A percentile compares a stretch with the other conserved stretches of the same genome.
phyloP scores from a whole-genome alignment of 2,329 filamentous ascomycete species.

The Exophiala aquamarina region DNA sequence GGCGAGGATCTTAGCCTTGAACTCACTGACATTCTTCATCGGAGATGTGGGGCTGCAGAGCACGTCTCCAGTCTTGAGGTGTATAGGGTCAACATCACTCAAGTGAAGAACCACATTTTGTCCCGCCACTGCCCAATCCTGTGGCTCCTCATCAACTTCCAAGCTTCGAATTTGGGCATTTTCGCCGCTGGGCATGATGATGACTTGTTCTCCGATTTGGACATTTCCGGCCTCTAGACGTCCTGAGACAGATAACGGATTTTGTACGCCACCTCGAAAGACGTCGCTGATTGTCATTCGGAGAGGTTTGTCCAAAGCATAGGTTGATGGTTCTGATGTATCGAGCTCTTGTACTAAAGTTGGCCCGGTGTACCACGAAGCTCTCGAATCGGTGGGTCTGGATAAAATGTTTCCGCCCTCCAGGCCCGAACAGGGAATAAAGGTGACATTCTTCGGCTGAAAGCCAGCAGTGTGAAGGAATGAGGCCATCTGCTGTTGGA shows the following conservation, averaged over 20 bases:
- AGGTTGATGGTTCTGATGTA: slow-evolving; percentile 66
- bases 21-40: slow-evolving; percentile 68
- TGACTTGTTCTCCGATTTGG: slow-evolving; percentile 77
- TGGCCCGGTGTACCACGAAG: slow-evolving; percentile 76
- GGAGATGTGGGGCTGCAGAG: slow-evolving; percentile 70
- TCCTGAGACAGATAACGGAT: slow-evolving; percentile 80
- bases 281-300: slow-evolving; percentile 86
- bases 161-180: slow-evolving; percentile 78
- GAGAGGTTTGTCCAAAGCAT: slow-evolving; percentile 74
- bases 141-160: slow-evolving; percentile 68
- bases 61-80: slow-evolving; percentile 82
- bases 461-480: slow-evolving; percentile 85
- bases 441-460: slow-evolving; percentile 74
- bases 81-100: slow-evolving; percentile 77
- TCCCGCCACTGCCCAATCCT: slow-evolving; percentile 88
- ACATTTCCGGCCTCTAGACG: slow-evolving; percentile 81
- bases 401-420: slow-evolving; percentile 79
- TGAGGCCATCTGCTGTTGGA: slow-evolving; percentile 75
- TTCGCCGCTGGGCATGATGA: slow-evolving; percentile 79
- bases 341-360: slow-evolving; percentile 85
- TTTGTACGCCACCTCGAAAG: slow-evolving; percentile 75
- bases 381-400: slow-evolving; percentile 43
- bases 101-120: slow-evolving; percentile 86
- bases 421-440: slow-evolving; percentile 87
- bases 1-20: slow-evolving; percentile 81